Evolutionary conservation across 179 eudicot genomes (phyloP).

Genomic region (Nepenthes alata): DNA sequence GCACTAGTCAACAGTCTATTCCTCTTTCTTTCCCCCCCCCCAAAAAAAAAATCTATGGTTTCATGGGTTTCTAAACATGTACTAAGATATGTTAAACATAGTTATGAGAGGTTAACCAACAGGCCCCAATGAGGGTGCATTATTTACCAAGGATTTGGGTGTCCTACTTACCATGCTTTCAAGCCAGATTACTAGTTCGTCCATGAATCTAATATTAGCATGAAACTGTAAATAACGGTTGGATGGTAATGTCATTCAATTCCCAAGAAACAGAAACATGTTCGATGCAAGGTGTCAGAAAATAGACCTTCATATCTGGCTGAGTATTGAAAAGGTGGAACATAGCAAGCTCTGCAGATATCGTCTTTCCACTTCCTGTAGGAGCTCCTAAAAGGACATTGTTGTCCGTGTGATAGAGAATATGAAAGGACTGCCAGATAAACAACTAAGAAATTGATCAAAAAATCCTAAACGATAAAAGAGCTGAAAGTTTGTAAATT

Average conservation of each 20-base stretch:
- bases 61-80: no score
- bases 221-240: background rate
- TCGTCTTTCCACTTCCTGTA: slow-evolving; percentile 99
- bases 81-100: no score
- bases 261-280: background rate
- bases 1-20: no score
- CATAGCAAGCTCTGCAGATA: slow-evolving; percentile 99
- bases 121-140: background rate
- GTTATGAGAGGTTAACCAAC: no score
- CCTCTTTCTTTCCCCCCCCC: no score
- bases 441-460: background rate
- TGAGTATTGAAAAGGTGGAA: slow-evolving; percentile 81
- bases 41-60: no score
- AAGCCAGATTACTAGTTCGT: no score
- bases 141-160: background rate
- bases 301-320: slow-evolving; percentile 85
- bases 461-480: slow-evolving; percentile 1
- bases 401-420: slow-evolving; percentile 80
- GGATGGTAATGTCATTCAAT: background rate
- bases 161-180: background rate
- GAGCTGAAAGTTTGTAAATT: background rate
- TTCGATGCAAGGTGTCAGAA: background rate
- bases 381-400: slow-evolving; percentile 98
- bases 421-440: slow-evolving; percentile 65
- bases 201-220: background rate